Conservation (phyloP, 2,329 filamentous ascomycete species). For the Xylariaceae sp. region DNA sequence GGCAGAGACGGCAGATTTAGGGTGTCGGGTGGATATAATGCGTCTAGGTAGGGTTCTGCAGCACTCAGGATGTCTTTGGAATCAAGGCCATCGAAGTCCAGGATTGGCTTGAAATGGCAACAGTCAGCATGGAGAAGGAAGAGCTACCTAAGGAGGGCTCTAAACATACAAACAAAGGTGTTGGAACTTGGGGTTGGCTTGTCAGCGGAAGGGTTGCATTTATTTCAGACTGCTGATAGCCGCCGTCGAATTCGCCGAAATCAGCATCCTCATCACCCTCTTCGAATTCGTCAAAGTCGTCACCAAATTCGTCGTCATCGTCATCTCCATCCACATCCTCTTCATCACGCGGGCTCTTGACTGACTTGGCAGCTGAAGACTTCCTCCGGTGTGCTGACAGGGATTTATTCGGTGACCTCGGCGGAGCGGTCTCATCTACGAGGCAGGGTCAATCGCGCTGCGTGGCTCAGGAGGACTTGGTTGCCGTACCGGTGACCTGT, state of each 20-base stretch:
- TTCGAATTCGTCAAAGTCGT: constrained; percentile 57
- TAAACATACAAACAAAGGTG: constrained; percentile 39
- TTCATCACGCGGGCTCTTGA: constrained; percentile 17
- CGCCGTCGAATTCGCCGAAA: constrained; percentile 67
- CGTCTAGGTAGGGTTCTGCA: constrained; percentile 58
- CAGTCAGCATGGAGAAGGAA: constrained; percentile 22
- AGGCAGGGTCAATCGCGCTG: constrained; percentile 28
- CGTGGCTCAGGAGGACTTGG: constrained; percentile 28
- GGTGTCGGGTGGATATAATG: constrained; percentile 54
- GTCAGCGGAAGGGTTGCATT: constrained; percentile 22
- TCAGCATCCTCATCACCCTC: constrained; percentile 47
- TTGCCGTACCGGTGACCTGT: constrained; percentile 28
- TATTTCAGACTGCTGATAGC: constrained; percentile 52
- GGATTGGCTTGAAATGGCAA: constrained; percentile 46
- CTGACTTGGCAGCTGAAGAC: constrained; percentile 21
- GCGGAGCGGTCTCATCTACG: constrained; percentile 25
- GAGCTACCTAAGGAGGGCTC: constrained; percentile 21
- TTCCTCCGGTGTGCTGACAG: constrained; percentile 20
- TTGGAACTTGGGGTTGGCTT: constrained; percentile 27
- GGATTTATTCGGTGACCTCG: constrained; percentile 20
- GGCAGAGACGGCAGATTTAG: constrained; percentile 43
- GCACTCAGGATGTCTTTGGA: constrained; percentile 53
- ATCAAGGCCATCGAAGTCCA: constrained; percentile 57
- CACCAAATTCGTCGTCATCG: constrained; percentile 44
- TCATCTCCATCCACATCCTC: constrained; percentile 25